These are phyloP conservation scores for Globisporangium camurandrum DNA, from an alignment of 352 stramenopile genomes.

Conservation along the genomic window DNA sequence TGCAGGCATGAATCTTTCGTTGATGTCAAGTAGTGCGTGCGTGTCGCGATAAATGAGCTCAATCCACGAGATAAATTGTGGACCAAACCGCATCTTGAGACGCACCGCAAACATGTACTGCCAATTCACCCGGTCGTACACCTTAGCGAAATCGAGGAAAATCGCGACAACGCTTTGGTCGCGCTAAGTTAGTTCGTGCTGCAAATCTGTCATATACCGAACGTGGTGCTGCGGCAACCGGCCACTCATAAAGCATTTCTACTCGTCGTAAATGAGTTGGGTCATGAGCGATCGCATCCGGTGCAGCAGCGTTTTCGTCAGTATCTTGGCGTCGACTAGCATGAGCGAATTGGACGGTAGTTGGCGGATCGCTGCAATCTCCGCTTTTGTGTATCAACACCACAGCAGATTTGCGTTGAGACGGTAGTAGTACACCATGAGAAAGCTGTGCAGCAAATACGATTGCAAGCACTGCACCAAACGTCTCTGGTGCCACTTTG, in stretches of 20 bases:
- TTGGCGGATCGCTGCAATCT: slow-evolving; percentile 8
- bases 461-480: slow-evolving; percentile 14
- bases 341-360: slow-evolving; percentile 22
- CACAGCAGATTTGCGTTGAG: slow-evolving; percentile 14
- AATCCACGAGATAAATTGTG: slow-evolving; percentile 9
- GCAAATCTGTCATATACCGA: slow-evolving; percentile 10
- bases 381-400: slow-evolving; percentile 17
- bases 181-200: slow-evolving; percentile 5
- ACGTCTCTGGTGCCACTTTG: slow-evolving; percentile 14
- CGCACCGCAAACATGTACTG: slow-evolving; percentile 13
- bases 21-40: slow-evolving; percentile 10
- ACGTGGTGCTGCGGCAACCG: slow-evolving; percentile 7
- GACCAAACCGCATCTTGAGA: slow-evolving; percentile 9
- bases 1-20: slow-evolving; percentile 8
- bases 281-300: slow-evolving; percentile 1
- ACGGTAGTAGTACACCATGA: slow-evolving; percentile 11
- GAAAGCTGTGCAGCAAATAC: slow-evolving; percentile 15
- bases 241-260: slow-evolving; percentile 4
- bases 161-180: slow-evolving; percentile 6
- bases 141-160: slow-evolving; percentile 23
- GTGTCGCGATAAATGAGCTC: slow-evolving; percentile 10
- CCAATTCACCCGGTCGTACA: slow-evolving; percentile 18
- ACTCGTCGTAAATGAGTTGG: slow-evolving; percentile 10
- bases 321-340: slow-evolving; percentile 18
- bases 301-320: slow-evolving; percentile 11